A percentile compares a stretch with the other conserved stretches of the same genome.
These are phyloP conservation scores for Colletotrichum caudatum DNA, from an alignment of 2,329 filamentous ascomycete genomes.

Conservation along the genomic window DNA sequence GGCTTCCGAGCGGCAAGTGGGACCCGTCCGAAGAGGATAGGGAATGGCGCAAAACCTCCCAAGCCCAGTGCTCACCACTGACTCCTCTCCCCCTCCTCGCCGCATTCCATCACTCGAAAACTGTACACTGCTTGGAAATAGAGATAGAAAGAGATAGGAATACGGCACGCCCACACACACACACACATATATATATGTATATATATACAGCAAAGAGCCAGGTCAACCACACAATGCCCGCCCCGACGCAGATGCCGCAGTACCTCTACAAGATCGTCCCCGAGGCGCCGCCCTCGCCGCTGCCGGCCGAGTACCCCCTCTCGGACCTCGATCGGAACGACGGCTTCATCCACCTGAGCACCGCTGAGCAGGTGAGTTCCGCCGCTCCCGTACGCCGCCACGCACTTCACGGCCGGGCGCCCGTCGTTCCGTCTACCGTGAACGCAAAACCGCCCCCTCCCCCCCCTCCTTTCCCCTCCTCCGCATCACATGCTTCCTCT, in stretches of 20 bases:
- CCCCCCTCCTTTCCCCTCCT: not conserved
- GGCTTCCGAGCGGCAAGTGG: slow-evolving; percentile 5
- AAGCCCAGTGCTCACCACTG: not conserved
- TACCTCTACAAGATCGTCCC: slow-evolving; percentile 73
- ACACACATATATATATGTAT: not conserved
- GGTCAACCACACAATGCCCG: slow-evolving; percentile 20
- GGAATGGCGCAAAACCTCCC: not conserved
- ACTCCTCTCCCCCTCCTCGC: not conserved
- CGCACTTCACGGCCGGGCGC: not conserved
- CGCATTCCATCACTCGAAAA: not conserved
- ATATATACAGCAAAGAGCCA: no score
- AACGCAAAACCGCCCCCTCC: not conserved
- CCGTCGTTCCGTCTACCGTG: not conserved
- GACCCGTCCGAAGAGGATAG: not conserved
- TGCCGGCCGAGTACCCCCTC: slow-evolving; percentile 66
- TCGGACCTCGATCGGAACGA: slow-evolving; percentile 71
- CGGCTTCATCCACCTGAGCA: slow-evolving; percentile 73
- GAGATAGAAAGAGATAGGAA: not conserved
- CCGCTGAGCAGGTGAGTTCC: slow-evolving; percentile 61
- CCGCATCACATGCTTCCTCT: not conserved
- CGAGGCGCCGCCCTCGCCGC: slow-evolving; percentile 62
- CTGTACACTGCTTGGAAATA: not conserved
- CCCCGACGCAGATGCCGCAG: slow-evolving; percentile 50
- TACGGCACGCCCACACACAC: not conserved
- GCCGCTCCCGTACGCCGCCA: not conserved